Evolutionary conservation across 2,329 filamentous ascomycete genomes (phyloP).

Genomic region (Hypoxylon sp.): DNA sequence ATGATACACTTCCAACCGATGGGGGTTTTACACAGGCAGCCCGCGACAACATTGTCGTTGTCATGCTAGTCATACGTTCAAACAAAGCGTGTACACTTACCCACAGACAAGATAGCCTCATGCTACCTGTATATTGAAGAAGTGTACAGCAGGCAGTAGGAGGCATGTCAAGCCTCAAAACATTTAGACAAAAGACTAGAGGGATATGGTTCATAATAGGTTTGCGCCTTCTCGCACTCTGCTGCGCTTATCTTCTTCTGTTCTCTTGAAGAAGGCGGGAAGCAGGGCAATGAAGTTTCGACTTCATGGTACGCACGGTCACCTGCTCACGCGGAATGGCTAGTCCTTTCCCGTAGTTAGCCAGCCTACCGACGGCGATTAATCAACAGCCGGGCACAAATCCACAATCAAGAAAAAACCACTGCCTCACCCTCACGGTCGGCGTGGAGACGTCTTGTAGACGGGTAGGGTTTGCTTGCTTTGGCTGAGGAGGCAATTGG

Average conservation of each 20-base stretch:
- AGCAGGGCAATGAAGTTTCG: background rate
- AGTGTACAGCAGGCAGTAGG: slow-evolving; percentile 13
- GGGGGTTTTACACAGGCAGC: background rate
- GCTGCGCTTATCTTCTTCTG: background rate
- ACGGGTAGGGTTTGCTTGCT: background rate
- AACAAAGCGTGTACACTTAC: background rate
- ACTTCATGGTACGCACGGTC: background rate
- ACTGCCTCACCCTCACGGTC: slow-evolving; percentile 8
- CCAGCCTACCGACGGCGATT: slow-evolving; percentile 19
- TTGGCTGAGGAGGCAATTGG: slow-evolving; percentile 2
- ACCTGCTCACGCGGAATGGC: background rate
- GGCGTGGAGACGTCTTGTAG: background rate
- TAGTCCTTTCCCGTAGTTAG: background rate
- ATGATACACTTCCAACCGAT: background rate
- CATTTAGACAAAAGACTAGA: background rate
- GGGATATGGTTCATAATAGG: background rate
- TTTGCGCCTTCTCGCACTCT: background rate
- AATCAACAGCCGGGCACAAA: slow-evolving; percentile 32
- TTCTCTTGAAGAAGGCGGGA: background rate
- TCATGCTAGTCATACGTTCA: background rate
- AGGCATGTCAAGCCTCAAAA: slow-evolving; percentile 12
- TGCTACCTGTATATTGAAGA: background rate
- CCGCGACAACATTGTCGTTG: slow-evolving; percentile 1
- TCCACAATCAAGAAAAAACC: slow-evolving; percentile 10
- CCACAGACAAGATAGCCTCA: background rate